A percentile compares a stretch with the other conserved stretches of the same genome.
These are phyloP conservation scores for Hypoxylon perforatum DNA, from an alignment of 495 filamentous ascomycete genomes.

Conservation along the genomic window DNA sequence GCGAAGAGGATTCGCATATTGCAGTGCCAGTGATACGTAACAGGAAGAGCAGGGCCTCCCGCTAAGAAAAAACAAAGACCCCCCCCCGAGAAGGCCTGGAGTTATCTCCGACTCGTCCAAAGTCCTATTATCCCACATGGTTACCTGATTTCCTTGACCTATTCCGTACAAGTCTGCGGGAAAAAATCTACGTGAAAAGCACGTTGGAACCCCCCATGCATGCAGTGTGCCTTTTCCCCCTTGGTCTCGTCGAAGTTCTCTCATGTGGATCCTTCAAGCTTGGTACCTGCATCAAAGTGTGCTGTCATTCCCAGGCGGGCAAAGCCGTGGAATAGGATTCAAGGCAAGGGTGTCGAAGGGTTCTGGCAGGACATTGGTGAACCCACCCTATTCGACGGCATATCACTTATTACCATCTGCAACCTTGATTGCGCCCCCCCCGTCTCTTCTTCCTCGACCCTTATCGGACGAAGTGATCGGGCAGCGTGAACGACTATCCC, in stretches of 20 bases:
- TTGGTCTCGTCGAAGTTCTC: conserved; percentile 26
- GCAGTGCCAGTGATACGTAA: conserved; percentile 37
- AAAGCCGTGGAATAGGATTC: conserved; percentile 35
- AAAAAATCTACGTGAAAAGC: conserved; percentile 20
- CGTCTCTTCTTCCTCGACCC: conserved; percentile 36
- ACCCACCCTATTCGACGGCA: conserved; percentile 34
- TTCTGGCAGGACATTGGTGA: conserved; percentile 30
- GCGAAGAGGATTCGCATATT: conserved; percentile 38
- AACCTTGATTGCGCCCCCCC: conserved; percentile 37
- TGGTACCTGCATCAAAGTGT: conserved; percentile 39
- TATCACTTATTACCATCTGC: conserved; percentile 42
- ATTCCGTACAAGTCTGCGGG: conserved; percentile 17
- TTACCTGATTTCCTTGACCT: conserved; percentile 12
- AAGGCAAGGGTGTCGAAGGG: conserved; percentile 28
- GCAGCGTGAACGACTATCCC: conserved; percentile 30
- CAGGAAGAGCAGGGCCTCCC: conserved; percentile 35
- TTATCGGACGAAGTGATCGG: conserved; percentile 41
- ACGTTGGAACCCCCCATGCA: conserved; percentile 16
- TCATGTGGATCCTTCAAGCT: conserved; percentile 36
- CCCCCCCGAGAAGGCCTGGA: conserved; percentile 9
- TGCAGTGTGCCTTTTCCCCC: conserved; percentile 17
- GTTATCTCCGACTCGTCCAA: conserved; percentile 25
- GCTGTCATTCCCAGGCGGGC: conserved; percentile 34
- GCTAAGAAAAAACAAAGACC: conserved; percentile 6
- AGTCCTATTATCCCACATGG: neutral